These are phyloP conservation scores for Aspergillus pseudoterreus DNA, from an alignment of 2,329 filamentous ascomycete species.

Conservation along the genomic window DNA sequence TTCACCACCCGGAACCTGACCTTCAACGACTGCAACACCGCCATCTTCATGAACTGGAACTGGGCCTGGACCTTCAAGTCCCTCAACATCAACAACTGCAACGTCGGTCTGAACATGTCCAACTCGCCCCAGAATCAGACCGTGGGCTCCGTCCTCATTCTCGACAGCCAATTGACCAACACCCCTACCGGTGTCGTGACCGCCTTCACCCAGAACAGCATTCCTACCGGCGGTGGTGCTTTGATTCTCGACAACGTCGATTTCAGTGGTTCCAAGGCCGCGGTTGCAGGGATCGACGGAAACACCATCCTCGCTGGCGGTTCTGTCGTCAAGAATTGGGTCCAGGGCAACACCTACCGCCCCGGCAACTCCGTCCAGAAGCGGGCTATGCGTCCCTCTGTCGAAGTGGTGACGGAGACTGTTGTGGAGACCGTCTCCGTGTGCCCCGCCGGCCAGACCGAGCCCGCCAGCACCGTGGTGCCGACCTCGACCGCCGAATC, in stretches of 20 bases:
- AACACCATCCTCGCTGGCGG: slow-evolving; percentile 66
- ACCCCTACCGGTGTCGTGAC: slow-evolving; percentile 75
- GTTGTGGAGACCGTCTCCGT: slow-evolving; percentile 24
- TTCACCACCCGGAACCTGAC: slow-evolving; percentile 79
- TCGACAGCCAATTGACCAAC: slow-evolving; percentile 76
- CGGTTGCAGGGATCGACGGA: slow-evolving; percentile 59
- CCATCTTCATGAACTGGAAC: slow-evolving; percentile 88
- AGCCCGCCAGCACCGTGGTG: slow-evolving; percentile 5
- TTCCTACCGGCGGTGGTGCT: slow-evolving; percentile 70
- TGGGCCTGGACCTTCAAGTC: slow-evolving; percentile 83
- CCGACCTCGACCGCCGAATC: not conserved
- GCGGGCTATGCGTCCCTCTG: slow-evolving; percentile 17
- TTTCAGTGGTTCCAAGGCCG: slow-evolving; percentile 65
- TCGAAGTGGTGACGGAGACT: slow-evolving; percentile 23
- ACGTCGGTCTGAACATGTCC: slow-evolving; percentile 76
- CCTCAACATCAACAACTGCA: slow-evolving; percentile 68
- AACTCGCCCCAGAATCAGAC: slow-evolving; percentile 62
- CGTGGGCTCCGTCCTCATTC: slow-evolving; percentile 78
- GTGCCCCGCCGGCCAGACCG: slow-evolving; percentile 16
- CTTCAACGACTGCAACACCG: slow-evolving; percentile 78
- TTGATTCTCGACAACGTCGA: slow-evolving; percentile 88
- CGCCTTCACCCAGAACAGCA: slow-evolving; percentile 61
- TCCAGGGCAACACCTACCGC: slow-evolving; percentile 73
- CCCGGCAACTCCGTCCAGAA: slow-evolving; percentile 23
- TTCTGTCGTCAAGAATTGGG: slow-evolving; percentile 65